Conservation (phyloP, 371 early-diverging fungal genomes). For the Mucor plumbeus region DNA sequence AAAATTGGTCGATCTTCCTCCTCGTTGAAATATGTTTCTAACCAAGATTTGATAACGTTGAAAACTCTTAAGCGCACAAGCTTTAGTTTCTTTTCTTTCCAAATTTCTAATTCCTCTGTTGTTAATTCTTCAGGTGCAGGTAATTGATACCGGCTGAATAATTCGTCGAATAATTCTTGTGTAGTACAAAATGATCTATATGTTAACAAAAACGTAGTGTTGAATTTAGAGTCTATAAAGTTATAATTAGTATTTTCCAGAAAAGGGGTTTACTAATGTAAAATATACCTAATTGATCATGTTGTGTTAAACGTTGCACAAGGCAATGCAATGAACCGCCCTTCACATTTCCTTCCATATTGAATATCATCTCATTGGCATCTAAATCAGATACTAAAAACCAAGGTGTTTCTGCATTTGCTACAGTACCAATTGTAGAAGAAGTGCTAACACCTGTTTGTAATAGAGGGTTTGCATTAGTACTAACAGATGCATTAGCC, state of each 20-base stretch:
- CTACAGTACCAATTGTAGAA: not conserved
- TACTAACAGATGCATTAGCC: not conserved
- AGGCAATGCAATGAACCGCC: slow-evolving; percentile 87
- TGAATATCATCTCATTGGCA: slow-evolving; percentile 76
- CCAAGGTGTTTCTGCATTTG: slow-evolving; percentile 7
- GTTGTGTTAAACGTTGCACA: slow-evolving; percentile 87
- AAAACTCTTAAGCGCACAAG: slow-evolving; percentile 88
- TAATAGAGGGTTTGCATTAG: not conserved
- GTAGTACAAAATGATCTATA: slow-evolving; percentile 88
- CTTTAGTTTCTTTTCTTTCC: slow-evolving; percentile 87
- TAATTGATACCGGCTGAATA: slow-evolving; percentile 77
- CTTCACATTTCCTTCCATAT: slow-evolving; percentile 86
- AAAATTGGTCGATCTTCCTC: slow-evolving; percentile 70
- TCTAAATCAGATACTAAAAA: slow-evolving; percentile 78
- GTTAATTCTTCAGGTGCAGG: slow-evolving; percentile 72
- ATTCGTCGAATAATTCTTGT: slow-evolving; percentile 69
- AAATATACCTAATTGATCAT: slow-evolving; percentile 71
- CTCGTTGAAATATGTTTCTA: slow-evolving; percentile 86
- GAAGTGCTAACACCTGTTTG: too few relatives aligned
- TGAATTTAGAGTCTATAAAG: slow-evolving; percentile 72
- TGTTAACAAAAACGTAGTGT: slow-evolving; percentile 86
- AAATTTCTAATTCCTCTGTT: slow-evolving; percentile 70
- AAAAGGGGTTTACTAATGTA: not conserved
- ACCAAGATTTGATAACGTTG: slow-evolving; percentile 92
- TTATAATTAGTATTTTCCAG: not conserved